Conservation (phyloP, 2,329 filamentous ascomycete species). For the Neocucurbitaria cava region DNA sequence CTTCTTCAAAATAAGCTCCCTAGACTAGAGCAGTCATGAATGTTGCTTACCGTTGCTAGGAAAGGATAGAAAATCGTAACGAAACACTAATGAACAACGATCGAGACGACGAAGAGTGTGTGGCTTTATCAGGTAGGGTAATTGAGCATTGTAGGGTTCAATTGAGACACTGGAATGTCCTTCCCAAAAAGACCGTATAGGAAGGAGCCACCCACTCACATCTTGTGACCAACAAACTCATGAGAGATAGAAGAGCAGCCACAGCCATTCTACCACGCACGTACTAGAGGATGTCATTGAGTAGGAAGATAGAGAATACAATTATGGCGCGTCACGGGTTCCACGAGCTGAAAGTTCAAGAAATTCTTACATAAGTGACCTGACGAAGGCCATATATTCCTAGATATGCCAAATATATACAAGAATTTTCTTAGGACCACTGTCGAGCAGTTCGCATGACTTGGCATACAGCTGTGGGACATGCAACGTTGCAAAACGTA, state of each 20-base stretch:
- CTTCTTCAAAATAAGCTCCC: not conserved
- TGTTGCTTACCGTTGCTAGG: not conserved
- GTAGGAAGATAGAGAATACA: too few relatives aligned
- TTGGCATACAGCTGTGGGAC: slow-evolving; percentile 1
- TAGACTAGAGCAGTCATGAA: not conserved
- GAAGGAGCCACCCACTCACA: not conserved
- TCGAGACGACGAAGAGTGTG: not conserved
- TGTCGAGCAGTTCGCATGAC: not conserved
- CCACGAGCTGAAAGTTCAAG: not conserved
- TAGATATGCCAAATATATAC: not conserved
- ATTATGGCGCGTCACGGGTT: too few relatives aligned
- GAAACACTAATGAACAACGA: not conserved
- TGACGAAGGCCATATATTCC: not conserved
- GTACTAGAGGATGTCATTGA: too few relatives aligned
- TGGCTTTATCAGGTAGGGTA: too few relatives aligned
- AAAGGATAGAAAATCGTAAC: not conserved
- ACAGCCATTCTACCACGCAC: not conserved
- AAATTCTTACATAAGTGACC: not conserved
- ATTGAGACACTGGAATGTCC: not conserved
- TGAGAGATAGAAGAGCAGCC: not conserved
- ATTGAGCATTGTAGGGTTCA: too few relatives aligned
- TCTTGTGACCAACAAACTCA: not conserved
- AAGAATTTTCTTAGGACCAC: not conserved
- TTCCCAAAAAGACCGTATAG: not conserved
- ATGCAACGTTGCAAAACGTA: not conserved